Conservation (phyloP, 179 eudicot genomes). For the Beta corolliflora region DNA sequence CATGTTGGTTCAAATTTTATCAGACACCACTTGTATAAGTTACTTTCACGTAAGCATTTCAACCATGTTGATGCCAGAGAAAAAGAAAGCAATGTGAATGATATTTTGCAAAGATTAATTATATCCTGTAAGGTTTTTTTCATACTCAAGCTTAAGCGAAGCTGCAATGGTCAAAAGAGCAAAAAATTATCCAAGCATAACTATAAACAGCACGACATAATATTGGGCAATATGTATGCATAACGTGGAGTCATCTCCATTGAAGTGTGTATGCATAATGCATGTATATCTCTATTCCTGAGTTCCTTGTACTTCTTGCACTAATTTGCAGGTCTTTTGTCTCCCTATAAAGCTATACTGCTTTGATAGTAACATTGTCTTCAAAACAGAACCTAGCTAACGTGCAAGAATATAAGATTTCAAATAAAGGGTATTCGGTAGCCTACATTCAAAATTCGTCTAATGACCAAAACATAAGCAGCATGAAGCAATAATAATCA, state of each 20-base stretch:
- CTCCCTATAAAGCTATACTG: not conserved
- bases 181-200: not conserved
- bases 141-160: not conserved
- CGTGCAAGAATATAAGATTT: too few relatives aligned
- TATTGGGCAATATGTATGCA: not conserved
- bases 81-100: not conserved
- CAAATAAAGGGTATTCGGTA: too few relatives aligned
- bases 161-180: too few relatives aligned
- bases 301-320: too few relatives aligned
- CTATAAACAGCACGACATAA: not conserved
- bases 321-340: not conserved
- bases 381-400: too few relatives aligned
- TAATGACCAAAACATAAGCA: not conserved
- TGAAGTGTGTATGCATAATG: too few relatives aligned
- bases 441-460: not conserved
- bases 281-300: too few relatives aligned
- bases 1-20: not conserved
- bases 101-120: not conserved
- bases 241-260: not conserved
- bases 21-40: not conserved
- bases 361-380: too few relatives aligned
- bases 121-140: not conserved
- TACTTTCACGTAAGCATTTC: not conserved
- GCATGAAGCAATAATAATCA: not conserved
- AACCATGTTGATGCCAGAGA: not conserved